These are phyloP conservation scores for Geotrichum klebahnii DNA, from an alignment of 1,139 yeast species.

Conservation along the genomic window DNA sequence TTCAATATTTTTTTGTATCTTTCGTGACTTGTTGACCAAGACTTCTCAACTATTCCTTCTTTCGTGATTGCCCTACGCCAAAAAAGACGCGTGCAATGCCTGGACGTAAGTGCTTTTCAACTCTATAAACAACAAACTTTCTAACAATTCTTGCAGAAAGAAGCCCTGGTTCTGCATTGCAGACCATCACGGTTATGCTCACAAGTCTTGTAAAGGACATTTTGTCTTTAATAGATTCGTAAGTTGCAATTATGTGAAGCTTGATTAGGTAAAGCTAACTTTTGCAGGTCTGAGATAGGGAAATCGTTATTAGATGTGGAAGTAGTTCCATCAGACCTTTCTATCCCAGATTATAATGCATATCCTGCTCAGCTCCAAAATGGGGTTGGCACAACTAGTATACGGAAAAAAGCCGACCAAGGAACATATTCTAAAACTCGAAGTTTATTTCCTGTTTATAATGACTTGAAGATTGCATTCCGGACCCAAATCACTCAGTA, in stretches of 20 bases:
- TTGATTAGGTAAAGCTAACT: background rate
- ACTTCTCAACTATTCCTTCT: background rate
- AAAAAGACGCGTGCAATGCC: constrained; percentile 13
- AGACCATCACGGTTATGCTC: constrained; percentile 10
- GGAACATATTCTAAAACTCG: constrained; percentile 18
- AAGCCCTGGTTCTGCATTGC: background rate
- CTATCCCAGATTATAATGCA: constrained; percentile 14
- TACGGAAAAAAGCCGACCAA: constrained; percentile 16
- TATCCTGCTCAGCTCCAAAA: constrained; percentile 16
- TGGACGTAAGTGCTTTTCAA: constrained; percentile 2
- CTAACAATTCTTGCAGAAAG: constrained; percentile 1
- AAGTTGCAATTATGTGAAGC: background rate
- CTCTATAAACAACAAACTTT: background rate
- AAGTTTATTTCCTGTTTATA: constrained; percentile 45
- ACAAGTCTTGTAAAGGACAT: constrained; percentile 14
- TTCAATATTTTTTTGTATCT: background rate
- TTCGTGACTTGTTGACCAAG: background rate
- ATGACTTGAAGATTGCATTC: constrained; percentile 67
- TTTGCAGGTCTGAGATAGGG: constrained; percentile 18
- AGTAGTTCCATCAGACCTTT: constrained; percentile 21
- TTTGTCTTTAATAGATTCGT: constrained; percentile 19
- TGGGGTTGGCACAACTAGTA: constrained; percentile 10
- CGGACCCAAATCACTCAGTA: constrained; percentile 48
- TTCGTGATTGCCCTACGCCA: background rate
- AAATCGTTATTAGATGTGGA: constrained; percentile 7